phyloP scores from a whole-genome alignment of 75 land plant genomes.

The Azolla pinnata region DNA sequence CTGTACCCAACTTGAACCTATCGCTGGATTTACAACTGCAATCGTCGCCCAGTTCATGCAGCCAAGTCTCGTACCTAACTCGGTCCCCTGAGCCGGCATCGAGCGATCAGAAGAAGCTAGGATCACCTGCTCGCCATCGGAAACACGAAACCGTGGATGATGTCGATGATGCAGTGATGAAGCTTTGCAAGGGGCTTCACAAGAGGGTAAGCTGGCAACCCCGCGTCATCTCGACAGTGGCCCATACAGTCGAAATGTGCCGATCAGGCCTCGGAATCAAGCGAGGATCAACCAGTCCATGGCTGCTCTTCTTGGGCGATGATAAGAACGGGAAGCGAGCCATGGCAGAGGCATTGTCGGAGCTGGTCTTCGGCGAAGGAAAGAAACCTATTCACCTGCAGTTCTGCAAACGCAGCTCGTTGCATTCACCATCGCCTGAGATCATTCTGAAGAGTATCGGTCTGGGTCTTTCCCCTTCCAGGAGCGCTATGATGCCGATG shows the following conservation, averaged over 20 bases:
- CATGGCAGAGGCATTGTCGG: conserved; percentile 63
- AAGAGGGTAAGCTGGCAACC: conserved; percentile 77
- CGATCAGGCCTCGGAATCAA: conserved; percentile 44
- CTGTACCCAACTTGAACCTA: too few species aligned
- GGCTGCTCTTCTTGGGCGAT: conserved; percentile 76
- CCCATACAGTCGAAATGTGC: conserved; percentile 42
- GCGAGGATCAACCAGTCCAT: conserved; percentile 39
- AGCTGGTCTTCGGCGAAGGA: conserved; percentile 41
- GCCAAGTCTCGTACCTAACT: too few species aligned
- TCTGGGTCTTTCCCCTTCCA: conserved; percentile 18
- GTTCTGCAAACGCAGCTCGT: conserved; percentile 36
- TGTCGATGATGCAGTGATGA: conserved; percentile 40
- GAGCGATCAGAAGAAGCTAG: too few species aligned
- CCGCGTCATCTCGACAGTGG: conserved; percentile 52
- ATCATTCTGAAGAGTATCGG: too few species aligned
- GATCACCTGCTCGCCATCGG: too few species aligned
- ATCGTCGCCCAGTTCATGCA: too few species aligned
- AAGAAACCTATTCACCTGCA: conserved; percentile 30
- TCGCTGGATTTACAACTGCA: too few species aligned
- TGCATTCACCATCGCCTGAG: background rate
- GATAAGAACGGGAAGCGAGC: conserved; percentile 63
- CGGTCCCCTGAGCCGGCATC: too few species aligned
- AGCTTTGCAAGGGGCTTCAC: conserved; percentile 50
- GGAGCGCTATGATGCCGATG: conserved; percentile 53
- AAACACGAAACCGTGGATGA: conserved; percentile 1